A percentile compares a stretch with the other conserved stretches of the same genome.
Conservation (phyloP, 108 stramenopile genomes). For the Skeletonema potamos region DNA sequence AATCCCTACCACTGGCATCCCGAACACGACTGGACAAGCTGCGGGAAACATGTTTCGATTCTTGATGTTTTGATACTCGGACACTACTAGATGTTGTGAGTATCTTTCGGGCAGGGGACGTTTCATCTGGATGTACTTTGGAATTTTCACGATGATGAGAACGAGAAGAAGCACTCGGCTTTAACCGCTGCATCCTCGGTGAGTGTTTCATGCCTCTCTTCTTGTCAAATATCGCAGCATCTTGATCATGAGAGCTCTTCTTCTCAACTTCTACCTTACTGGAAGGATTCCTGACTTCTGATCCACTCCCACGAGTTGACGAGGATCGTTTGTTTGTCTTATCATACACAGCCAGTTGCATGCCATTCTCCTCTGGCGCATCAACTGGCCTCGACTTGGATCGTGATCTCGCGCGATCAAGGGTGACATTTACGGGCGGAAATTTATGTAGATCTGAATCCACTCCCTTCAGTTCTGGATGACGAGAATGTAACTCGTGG, state of each 20-base stretch:
- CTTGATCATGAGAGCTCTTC: background rate
- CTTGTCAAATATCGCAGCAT: background rate
- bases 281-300: background rate
- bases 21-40: background rate
- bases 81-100: background rate
- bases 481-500: conserved; percentile 1
- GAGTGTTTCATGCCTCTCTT: background rate
- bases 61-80: background rate
- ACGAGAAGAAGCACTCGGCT: background rate
- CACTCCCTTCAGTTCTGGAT: background rate
- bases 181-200: background rate
- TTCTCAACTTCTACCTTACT: conserved; percentile 30
- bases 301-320: background rate
- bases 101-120: background rate
- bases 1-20: background rate
- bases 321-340: background rate
- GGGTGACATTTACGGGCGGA: conserved; percentile 1
- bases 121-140: too few species aligned
- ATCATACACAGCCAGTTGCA: background rate
- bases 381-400: background rate
- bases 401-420: background rate
- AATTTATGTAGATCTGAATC: background rate
- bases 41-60: background rate
- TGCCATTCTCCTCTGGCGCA: background rate
- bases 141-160: background rate